Conservation (phyloP, 2,329 filamentous ascomycete genomes). For the Colletotrichum higginsianum region DNA sequence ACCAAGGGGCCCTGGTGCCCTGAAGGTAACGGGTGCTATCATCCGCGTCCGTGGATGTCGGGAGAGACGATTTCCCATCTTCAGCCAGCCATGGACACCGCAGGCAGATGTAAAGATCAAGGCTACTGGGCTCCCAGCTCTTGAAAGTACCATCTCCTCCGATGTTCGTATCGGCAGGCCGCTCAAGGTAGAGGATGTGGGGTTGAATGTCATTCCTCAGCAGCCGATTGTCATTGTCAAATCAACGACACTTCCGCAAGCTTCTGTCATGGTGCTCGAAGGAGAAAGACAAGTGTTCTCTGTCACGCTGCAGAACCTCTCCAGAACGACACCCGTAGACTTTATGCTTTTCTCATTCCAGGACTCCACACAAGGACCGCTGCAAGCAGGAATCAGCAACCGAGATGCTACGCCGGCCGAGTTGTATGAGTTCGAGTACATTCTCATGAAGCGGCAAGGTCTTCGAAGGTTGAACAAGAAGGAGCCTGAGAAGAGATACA, state of each 20-base stretch:
- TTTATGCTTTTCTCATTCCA: constrained; percentile 91
- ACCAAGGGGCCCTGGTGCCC: constrained; percentile 75
- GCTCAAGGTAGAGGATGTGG: constrained; percentile 67
- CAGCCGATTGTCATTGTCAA: constrained; percentile 85
- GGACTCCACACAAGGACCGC: constrained; percentile 85
- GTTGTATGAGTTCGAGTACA: constrained; percentile 87
- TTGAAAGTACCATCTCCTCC: constrained; percentile 62
- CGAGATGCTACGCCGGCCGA: constrained; percentile 85
- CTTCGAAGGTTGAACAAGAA: constrained; percentile 66
- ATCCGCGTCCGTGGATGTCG: constrained; percentile 87
- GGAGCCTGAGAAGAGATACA: constrained; percentile 69
- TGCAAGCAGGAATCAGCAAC: constrained; percentile 81
- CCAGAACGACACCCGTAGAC: constrained; percentile 79
- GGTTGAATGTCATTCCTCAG: constrained; percentile 81
- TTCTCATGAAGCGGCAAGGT: constrained; percentile 82
- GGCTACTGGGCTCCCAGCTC: constrained; percentile 74
- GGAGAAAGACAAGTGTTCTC: constrained; percentile 86
- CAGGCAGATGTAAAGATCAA: constrained; percentile 82
- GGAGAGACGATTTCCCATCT: constrained; percentile 87
- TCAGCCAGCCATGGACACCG: constrained; percentile 82
- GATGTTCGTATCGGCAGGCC: constrained; percentile 56
- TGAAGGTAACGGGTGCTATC: constrained; percentile 83
- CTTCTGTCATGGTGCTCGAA: constrained; percentile 92
- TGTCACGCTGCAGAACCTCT: constrained; percentile 85
- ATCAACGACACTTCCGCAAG: constrained; percentile 84